Evolutionary conservation across 352 stramenopile genomes (phyloP), one percentile per base, ranked within the genome.

Genomic region (Paralagenidium karlingii): DNA sequence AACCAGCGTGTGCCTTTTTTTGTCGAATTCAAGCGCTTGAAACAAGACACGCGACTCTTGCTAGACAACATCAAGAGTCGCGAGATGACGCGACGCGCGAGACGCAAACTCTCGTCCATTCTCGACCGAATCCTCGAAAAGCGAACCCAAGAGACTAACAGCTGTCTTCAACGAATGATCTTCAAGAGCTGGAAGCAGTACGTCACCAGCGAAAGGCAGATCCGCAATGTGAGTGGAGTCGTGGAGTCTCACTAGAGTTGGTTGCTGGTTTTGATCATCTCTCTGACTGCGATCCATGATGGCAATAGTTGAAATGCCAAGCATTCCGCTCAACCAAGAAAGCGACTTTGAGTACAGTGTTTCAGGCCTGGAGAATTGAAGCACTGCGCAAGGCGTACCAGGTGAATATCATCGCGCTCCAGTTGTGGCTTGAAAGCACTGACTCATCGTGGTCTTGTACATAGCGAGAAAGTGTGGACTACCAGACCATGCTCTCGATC

Each of bases 401-500:
- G 42, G 58, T 66, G 24, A 11, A 20, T n/a, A 3, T 3, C n/a
- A n/a, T n/a, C n/a, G n/a, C n/a, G n/a, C 9, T 34, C 13, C 8
- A 7, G 12, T 25, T 25, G 10, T 20, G 34, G n/a, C 1, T 3
- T 29, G 1, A 13, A 25, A 6, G 1, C 2, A 19, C 12, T 33
- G 15, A 2, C 21, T 12, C 15, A 38, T 25, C 22, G 11, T 45
- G 1, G 20, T 3, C 16, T 15, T 8, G 20, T 5, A 18, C 16
- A 8, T 40, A 69, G 45, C 67, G 73, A 8, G 71, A 86, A 43
- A 86, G 67, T 24, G 53, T 60, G 25, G 75, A 89, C 36, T 85
- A 84, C 47, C 71, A 89, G 52, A 63, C 68, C n/a, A 85, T 85
- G 68, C 46, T 85, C 15, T 84, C 73, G 0, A 67, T 85, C 50